Evolutionary conservation across 768 basidiomycete genomes (phyloP), one percentile per base, ranked within the genome.

Genomic region (Suillus occidentalis): DNA sequence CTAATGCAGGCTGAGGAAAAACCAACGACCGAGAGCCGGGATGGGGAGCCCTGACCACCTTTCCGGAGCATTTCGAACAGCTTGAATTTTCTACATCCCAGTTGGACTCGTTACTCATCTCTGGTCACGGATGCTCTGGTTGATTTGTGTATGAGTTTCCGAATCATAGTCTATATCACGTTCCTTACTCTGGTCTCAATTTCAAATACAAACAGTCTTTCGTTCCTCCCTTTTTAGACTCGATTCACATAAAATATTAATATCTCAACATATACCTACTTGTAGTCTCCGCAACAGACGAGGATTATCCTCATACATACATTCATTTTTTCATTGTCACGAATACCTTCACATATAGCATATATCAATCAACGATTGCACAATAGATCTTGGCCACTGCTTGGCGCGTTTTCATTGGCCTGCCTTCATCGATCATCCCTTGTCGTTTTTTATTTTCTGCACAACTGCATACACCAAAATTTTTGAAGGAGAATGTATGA

Each of bases 1-100:
- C 28, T 74, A 52, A 62, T 49, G 40, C 42, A 50, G 37, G 6
- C 34, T 8, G 56, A 64, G 20, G 36, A 72, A 60, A 63, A 42
- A 25, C 16, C 37, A 16, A 16, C 5, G 12, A 37, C 14, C 22
- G 8, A 43, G 36, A 60, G n/a, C 40, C 36, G 25, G 6, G 56
- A 60, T 20, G 57, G 59, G 10, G 34, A 2, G 2, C 5, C n/a
- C 34, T 56, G n/a, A 22, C 9, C 9, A 1, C 9, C 31, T 20
- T 3, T 13, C 49, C 25, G 25, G 8, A 22, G 12, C n/a, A 31
- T 34, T 53, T 55, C 53, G 20, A 57, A 22, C 36, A 37, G 7
- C 36, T 57, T 37, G 34, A 7, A 14, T 37, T n/a, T 8, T 20
- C 53, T 34, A 18, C 12, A 34, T 36, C 22, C n/a, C 42, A 25